A percentile compares a stretch with the other conserved stretches of the same genome.
Conservation (phyloP, 257 asterid genomes). For the Solanum chmielewskii region DNA sequence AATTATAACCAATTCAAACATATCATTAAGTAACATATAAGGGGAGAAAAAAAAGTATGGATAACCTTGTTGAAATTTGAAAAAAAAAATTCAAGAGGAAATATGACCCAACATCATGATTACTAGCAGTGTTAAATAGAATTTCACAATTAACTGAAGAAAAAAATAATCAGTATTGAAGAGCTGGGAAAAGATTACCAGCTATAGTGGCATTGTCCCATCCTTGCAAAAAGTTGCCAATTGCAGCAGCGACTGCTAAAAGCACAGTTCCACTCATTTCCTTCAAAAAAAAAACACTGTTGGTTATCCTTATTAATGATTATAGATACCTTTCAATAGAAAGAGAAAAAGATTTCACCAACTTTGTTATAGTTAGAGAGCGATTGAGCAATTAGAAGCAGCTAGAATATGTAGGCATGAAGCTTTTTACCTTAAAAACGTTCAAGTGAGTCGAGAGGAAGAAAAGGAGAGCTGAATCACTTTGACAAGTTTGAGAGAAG, state of each 20-base stretch:
- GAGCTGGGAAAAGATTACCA: conserved; percentile 18
- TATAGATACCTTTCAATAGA: neutral
- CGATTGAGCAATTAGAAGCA: neutral
- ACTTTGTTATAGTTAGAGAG: neutral
- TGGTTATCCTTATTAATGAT: neutral
- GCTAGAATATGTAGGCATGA: too few species aligned
- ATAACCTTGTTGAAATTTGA: neutral
- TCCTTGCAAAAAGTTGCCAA: conserved; percentile 61
- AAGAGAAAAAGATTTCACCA: neutral
- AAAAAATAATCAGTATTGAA: neutral
- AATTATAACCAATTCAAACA: neutral
- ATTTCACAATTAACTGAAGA: neutral
- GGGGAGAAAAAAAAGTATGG: neutral
- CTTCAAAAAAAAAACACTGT: neutral
- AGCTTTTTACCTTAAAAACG: neutral
- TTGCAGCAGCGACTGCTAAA: conserved; percentile 51
- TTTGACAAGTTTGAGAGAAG: neutral
- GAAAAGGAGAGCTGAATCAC: neutral
- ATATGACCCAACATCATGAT: neutral
- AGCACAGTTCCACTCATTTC: conserved; percentile 46
- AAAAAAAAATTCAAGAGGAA: neutral
- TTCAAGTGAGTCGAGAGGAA: neutral
- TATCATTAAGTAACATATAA: neutral
- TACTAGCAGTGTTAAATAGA: neutral
- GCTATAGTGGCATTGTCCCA: conserved; percentile 69